phyloP scores from a whole-genome alignment of 2,329 filamentous ascomycete genomes.

The Drechslera avenae region DNA sequence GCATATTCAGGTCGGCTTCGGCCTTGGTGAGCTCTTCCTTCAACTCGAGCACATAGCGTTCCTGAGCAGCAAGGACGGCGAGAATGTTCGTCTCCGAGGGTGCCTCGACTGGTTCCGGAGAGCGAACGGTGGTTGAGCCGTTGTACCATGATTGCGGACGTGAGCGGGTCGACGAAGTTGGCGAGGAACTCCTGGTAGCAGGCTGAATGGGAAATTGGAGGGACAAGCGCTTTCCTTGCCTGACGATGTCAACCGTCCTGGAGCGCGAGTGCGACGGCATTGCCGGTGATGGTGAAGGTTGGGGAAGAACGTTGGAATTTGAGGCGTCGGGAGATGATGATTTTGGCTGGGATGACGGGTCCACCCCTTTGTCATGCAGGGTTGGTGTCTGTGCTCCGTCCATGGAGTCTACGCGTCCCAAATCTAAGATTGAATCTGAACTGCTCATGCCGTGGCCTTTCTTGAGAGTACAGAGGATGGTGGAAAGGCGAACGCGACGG shows the following conservation, averaged over 20 bases:
- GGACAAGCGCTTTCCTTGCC: conserved; percentile 53
- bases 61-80: conserved; percentile 88
- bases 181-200: conserved; percentile 39
- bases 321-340: conserved; percentile 17
- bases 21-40: conserved; percentile 86
- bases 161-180: conserved; percentile 39
- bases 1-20: conserved; percentile 72
- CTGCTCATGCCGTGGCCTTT: conserved; percentile 30
- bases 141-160: conserved; percentile 49
- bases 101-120: conserved; percentile 28
- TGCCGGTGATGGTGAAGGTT: conserved; percentile 19
- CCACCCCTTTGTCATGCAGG: conserved; percentile 34
- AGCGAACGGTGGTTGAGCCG: conserved; percentile 34
- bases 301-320: conserved; percentile 18
- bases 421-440: conserved; percentile 17
- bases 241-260: conserved; percentile 40
- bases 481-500: conserved; percentile 35
- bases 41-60: conserved; percentile 86
- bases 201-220: conserved; percentile 57
- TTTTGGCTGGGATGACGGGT: conserved; percentile 20
- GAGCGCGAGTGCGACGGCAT: conserved; percentile 41
- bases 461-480: conserved; percentile 29
- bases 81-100: conserved; percentile 63
- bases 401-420: conserved; percentile 33
- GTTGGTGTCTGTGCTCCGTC: conserved; percentile 38